A percentile compares a stretch with the other conserved stretches of the same genome.
Conservation (phyloP, 2,329 filamentous ascomycete species). For the Calonectria pseudoturangicola region DNA sequence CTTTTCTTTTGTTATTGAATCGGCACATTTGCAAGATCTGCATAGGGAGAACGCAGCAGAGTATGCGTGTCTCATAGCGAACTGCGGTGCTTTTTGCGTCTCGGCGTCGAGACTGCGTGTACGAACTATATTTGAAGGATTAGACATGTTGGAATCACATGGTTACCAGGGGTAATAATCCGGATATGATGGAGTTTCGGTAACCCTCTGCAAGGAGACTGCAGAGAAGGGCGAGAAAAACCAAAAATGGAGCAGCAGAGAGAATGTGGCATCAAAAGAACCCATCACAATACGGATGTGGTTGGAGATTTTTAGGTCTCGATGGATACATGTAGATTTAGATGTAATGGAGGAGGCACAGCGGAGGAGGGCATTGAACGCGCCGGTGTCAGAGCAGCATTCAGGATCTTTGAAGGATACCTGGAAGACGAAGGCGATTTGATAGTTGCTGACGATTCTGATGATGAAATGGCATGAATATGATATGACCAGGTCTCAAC, state of each 20-base stretch:
- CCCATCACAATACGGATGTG: constrained; percentile 44
- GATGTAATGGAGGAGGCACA: constrained; percentile 46
- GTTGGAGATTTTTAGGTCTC: constrained; percentile 39
- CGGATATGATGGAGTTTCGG: constrained; percentile 47
- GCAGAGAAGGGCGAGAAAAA: constrained; percentile 43
- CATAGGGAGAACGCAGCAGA: constrained; percentile 24
- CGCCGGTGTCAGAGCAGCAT: constrained; percentile 33
- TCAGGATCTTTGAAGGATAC: constrained; percentile 35
- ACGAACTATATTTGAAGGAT: constrained; percentile 55
- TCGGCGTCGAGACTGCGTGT: constrained; percentile 55
- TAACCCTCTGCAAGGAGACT: constrained; percentile 45
- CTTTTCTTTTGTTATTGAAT: constrained; percentile 36
- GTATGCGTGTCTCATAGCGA: constrained; percentile 36
- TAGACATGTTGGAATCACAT: constrained; percentile 56
- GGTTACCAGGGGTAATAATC: constrained; percentile 54
- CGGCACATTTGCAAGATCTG: constrained; percentile 34
- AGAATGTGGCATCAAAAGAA: constrained; percentile 32
- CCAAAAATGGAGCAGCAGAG: constrained; percentile 42
- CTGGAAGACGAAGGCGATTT: constrained; percentile 48
- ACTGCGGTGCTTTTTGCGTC: constrained; percentile 51
- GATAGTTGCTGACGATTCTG: constrained; percentile 56
- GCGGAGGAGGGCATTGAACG: constrained; percentile 37
- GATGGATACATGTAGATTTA: constrained; percentile 54
- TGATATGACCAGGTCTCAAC: constrained; percentile 57
- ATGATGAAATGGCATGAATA: constrained; percentile 59